Percentiles rank a stretch among this genome's conserved stretches.
Evolutionary conservation across 345 rosid genomes (phyloP).

Genomic region (Salix suchowensis): DNA sequence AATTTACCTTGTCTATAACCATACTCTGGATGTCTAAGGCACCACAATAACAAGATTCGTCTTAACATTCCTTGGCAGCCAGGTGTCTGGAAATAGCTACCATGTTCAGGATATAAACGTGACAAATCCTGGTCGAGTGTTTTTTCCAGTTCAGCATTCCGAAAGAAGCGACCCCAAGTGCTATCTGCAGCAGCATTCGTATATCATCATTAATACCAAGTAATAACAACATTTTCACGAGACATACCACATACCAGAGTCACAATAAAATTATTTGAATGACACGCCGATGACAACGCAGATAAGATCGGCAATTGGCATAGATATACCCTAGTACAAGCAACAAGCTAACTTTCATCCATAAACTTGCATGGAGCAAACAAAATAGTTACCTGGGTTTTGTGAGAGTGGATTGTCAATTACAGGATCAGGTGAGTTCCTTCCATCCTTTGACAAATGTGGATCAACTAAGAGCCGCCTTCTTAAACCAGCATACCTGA

Average conservation of each 20-base stretch:
- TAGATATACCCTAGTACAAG: background rate
- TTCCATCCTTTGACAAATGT: constrained; percentile 55
- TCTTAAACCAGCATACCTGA: constrained; percentile 81
- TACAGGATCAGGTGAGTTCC: constrained; percentile 57
- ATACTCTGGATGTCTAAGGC: constrained; percentile 79
- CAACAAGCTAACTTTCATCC: background rate
- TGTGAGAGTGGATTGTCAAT: constrained; percentile 92
- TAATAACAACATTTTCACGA: background rate
- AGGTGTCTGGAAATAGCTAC: constrained; percentile 88
- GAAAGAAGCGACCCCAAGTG: constrained; percentile 91
- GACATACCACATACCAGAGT: background rate
- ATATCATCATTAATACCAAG: background rate
- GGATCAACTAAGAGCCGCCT: constrained; percentile 80
- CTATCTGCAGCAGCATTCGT: constrained; percentile 50
- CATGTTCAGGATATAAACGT: constrained; percentile 90
- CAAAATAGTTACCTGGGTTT: constrained; percentile 69
- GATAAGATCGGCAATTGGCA: background rate
- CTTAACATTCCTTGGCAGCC: constrained; percentile 97
- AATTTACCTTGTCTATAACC: constrained; percentile 86
- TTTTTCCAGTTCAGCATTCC: constrained; percentile 90
- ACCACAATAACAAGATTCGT: constrained; percentile 83
- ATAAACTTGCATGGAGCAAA: background rate
- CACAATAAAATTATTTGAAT: background rate
- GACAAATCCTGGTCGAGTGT: constrained; percentile 91
- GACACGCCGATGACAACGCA: background rate